These are phyloP conservation scores for Hyaloperonospora brassicae DNA, from an alignment of 352 stramenopile species.

Conservation along the genomic window DNA sequence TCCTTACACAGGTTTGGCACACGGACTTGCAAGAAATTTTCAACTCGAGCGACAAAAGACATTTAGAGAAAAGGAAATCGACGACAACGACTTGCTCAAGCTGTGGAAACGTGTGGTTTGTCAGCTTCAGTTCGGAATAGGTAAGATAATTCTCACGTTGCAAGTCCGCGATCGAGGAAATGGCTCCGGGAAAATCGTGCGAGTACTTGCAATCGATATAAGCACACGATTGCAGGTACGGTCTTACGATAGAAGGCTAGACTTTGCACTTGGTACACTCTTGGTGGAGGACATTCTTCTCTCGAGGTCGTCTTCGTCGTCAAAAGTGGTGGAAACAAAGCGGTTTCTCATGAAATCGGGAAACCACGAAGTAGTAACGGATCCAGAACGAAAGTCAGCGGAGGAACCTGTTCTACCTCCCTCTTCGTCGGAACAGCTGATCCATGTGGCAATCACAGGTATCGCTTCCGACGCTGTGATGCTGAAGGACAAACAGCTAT, in stretches of 20 bases:
- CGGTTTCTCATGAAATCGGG: constrained; percentile 61
- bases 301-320: constrained; percentile 13
- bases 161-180: constrained; percentile 44
- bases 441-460: constrained; percentile 66
- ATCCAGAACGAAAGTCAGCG: constrained; percentile 14
- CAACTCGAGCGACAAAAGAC: constrained; percentile 34
- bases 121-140: constrained; percentile 48
- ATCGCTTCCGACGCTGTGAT: constrained; percentile 55
- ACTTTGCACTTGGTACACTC: constrained; percentile 69
- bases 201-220: constrained; percentile 49
- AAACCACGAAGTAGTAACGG: constrained; percentile 25
- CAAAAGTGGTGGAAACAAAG: constrained; percentile 29
- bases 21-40: constrained; percentile 14
- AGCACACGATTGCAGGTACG: constrained; percentile 51
- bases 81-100: constrained; percentile 68
- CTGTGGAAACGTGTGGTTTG: constrained; percentile 68
- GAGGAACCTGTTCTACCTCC: constrained; percentile 11
- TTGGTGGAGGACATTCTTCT: constrained; percentile 67
- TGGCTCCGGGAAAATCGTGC: constrained; percentile 40
- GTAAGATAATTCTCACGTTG: constrained; percentile 41
- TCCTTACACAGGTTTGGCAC: constrained; percentile 27
- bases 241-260: constrained; percentile 57
- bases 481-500: constrained; percentile 43
- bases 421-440: constrained; percentile 40
- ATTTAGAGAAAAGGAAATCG: constrained; percentile 42